Evolutionary conservation across 106 monocot species (phyloP).

Genomic region (Chionographis japonica): DNA sequence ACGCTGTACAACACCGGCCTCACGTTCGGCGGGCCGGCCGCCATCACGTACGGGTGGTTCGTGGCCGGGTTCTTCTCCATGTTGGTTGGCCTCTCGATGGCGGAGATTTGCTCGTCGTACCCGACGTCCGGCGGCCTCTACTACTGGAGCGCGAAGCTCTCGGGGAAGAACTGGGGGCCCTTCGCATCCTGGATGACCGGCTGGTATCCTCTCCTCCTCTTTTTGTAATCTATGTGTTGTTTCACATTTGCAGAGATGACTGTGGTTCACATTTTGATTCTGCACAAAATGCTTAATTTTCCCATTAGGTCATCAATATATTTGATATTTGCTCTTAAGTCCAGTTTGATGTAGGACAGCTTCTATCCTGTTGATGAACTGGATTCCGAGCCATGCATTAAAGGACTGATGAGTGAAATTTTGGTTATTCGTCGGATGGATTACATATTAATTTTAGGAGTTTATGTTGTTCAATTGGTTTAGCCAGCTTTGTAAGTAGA

Average conservation of each 20-base stretch:
- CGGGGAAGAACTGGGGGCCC: conserved; percentile 46
- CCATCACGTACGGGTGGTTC: conserved; percentile 42
- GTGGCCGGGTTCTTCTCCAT: conserved; percentile 32
- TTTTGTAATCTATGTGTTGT: not conserved
- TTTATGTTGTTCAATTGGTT: too few relatives aligned
- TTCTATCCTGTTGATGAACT: too few relatives aligned
- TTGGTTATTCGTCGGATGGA: too few relatives aligned
- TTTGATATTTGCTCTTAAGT: too few relatives aligned
- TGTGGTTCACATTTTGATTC: not conserved
- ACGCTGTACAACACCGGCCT: conserved; percentile 57
- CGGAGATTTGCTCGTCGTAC: conserved; percentile 74
- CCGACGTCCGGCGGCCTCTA: conserved; percentile 66
- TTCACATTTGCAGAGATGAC: not conserved
- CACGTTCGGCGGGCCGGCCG: conserved; percentile 42
- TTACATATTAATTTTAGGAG: too few relatives aligned
- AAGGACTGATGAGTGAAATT: too few relatives aligned
- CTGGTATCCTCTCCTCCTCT: conserved; percentile 24
- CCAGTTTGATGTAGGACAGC: too few relatives aligned
- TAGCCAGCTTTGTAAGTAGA: too few relatives aligned
- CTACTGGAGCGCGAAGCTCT: conserved; percentile 64
- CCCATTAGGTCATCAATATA: not conserved
- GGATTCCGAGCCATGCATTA: too few relatives aligned
- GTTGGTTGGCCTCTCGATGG: conserved; percentile 50
- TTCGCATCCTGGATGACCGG: conserved; percentile 71
- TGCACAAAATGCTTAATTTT: not conserved